Evolutionary conservation across 495 filamentous ascomycete species (phyloP), one percentile per base, ranked within the genome.

Genomic region (Penicillium soppii): DNA sequence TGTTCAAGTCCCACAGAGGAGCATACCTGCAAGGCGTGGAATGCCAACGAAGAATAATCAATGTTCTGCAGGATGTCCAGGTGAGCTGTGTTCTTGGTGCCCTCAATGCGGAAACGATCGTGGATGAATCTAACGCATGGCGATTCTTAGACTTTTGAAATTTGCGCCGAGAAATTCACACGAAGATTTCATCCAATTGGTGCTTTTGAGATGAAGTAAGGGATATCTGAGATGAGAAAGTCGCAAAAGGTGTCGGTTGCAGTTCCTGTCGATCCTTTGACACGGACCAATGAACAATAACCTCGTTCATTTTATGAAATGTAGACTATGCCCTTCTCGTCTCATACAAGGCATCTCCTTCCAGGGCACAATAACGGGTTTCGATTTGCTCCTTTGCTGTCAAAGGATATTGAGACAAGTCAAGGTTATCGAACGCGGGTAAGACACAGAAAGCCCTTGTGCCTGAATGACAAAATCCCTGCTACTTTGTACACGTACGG

Each of bases 1-100:
- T 51, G 21, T 5, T 19, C 9, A 12, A 35, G 50, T 16, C 44
- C 51, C 56, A 60, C 53, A 32, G 42, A 20, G 15, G 53, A 40
- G 59, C 40, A 60, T 62, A 43, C 30, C 59, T 60, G 59, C 59
- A 65, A 53, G 62, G 59, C 20, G 41, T 36, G 54, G 62, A 57
- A 65, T 62, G 56, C 40, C n/a, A 7, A 32, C 40, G 33, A 49
- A 39, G 26, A 47, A 36, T 33, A 36, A 33, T 38, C 12, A 38
- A 52, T 22, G 41, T 30, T 42, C 10, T 39, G 22, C 13, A 20
- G 30, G 32, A 42, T 9, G 22, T 16, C 35, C 30, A n/a, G 39
- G 32, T 29, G 19, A 19, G 22, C 5, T 15, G 33, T 32, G 23
- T 10, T 12, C 50, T 48, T 42, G 39, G 38, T 19, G 33, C 13